Evolutionary conservation across 2,329 filamentous ascomycete genomes (phyloP), one percentile per base, ranked within the genome.

Genomic region (Pseudogymnoascus verrucosus): DNA sequence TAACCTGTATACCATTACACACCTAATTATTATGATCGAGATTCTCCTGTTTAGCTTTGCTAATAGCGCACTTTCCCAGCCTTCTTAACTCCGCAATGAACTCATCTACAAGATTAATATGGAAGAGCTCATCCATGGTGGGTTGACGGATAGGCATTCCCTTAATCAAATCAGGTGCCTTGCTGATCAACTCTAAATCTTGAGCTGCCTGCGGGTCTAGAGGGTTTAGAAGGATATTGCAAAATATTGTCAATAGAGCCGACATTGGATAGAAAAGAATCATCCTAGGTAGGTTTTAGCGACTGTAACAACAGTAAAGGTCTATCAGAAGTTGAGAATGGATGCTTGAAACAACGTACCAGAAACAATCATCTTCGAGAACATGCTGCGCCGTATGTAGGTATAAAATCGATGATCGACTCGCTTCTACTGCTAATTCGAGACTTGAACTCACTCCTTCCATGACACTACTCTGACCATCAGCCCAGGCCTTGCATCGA

Each of bases 241-340:
- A 82, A 68, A 85, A 86, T 0, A 86, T 74, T 1, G 77, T 78
- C 62, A 84, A 74, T 12, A 83, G 73, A 1, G 83, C 82, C 0
- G 80, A 79, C 63, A 83, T 78, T 1, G 83, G 82, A 63, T 85
- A 85, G 67, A 83, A 85, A 2, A 83, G 74, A 3, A 84, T 70
- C n/a, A 78, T 71, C 81, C 83, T 84, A 28, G 23, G 7, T 23
- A 31, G 37, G 39, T n/a, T 40, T 36, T 21, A 51, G 65, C 68
- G 51, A 70, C 71, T 64, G 70, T 65, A 63, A 68, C 69, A 67
- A 64, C 47, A 39, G 72, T 73, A 71, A 72, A 74, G 64, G 60
- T 73, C 31, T 71, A 74, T 40, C 70, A 74, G 63, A 72, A 74
- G 62, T 67, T 73, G 63, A 74, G 66, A 70, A 72, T 54, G 62